Conservation (phyloP, 352 stramenopile genomes). For the Aphanomyces astaci region DNA sequence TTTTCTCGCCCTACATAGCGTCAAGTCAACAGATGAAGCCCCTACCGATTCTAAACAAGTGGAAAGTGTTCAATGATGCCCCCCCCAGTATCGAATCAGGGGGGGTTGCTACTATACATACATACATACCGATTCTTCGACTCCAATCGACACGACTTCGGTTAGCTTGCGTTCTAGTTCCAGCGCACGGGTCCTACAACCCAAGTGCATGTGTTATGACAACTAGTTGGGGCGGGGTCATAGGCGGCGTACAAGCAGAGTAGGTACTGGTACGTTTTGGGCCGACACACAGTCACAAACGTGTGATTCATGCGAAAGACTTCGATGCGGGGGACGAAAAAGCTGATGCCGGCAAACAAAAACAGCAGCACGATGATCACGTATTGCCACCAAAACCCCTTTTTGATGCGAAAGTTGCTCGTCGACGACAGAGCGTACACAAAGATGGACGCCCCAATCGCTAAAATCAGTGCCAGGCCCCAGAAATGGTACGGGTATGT, state of each 20-base stretch:
- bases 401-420: conserved; percentile 17
- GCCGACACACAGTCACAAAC: neutral
- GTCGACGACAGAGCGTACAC: conserved; percentile 15
- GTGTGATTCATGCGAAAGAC: conserved; percentile 18
- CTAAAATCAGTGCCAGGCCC: conserved; percentile 8
- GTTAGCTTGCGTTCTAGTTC: conserved; percentile 13
- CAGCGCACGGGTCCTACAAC: neutral
- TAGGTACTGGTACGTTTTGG: conserved; percentile 10
- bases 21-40: too few species aligned
- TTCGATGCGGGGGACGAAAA: conserved; percentile 10
- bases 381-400: conserved; percentile 24
- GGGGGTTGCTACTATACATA: too few species aligned
- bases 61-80: too few species aligned
- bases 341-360: neutral
- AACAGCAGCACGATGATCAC: conserved; percentile 17
- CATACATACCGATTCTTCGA: conserved; percentile 10
- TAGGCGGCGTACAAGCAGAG: neutral
- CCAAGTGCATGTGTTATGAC: too few species aligned
- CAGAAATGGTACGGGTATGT: conserved; percentile 22
- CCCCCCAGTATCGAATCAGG: too few species aligned
- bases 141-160: neutral
- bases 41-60: too few species aligned
- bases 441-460: conserved; percentile 14
- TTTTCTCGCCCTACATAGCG: conserved; percentile 9
- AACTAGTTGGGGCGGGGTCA: neutral